A percentile compares a stretch with the other conserved stretches of the same genome.
Conservation (phyloP, 1,284 basidiomycete genomes). For the Singerocomus rubriflavus region DNA sequence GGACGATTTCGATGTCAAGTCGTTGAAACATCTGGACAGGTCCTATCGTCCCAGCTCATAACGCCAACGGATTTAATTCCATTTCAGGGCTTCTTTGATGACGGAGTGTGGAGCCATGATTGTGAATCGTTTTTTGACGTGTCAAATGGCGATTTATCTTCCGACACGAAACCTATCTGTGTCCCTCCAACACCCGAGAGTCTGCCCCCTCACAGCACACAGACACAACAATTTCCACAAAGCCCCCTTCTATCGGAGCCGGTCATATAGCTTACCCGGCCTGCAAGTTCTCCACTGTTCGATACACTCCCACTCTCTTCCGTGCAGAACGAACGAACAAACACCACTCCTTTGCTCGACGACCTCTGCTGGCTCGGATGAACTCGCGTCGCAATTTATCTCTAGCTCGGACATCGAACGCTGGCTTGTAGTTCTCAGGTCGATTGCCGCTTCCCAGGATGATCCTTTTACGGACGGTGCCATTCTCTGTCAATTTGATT, state of each 20-base stretch:
- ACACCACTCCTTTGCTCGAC: conserved; percentile 39
- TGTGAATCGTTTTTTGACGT: conserved; percentile 8
- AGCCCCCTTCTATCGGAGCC: neutral
- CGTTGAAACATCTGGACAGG: conserved; percentile 16
- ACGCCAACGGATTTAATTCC: conserved; percentile 22
- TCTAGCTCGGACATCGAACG: conserved; percentile 33
- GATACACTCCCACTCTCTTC: conserved; percentile 29
- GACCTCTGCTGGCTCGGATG: conserved; percentile 38
- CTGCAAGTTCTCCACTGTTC: conserved; percentile 12
- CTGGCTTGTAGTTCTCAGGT: conserved; percentile 20
- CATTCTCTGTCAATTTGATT: conserved; percentile 18
- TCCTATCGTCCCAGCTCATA: conserved; percentile 13
- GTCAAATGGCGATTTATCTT: conserved; percentile 9
- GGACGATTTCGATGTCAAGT: neutral
- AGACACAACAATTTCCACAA: neutral
- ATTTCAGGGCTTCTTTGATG: conserved; percentile 11
- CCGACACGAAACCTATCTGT: neutral
- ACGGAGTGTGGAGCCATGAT: neutral
- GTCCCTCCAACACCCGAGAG: conserved; percentile 6
- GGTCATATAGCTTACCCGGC: neutral
- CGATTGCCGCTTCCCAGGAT: conserved; percentile 2
- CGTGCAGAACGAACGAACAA: conserved; percentile 41
- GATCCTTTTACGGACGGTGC: neutral
- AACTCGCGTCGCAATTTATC: conserved; percentile 31
- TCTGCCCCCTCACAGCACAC: neutral